Percentiles rank a stretch among this genome's conserved stretches.
These are phyloP conservation scores for Cylindrodendrum hubeiense DNA, from an alignment of 2,329 filamentous ascomycete genomes.

Conservation along the genomic window DNA sequence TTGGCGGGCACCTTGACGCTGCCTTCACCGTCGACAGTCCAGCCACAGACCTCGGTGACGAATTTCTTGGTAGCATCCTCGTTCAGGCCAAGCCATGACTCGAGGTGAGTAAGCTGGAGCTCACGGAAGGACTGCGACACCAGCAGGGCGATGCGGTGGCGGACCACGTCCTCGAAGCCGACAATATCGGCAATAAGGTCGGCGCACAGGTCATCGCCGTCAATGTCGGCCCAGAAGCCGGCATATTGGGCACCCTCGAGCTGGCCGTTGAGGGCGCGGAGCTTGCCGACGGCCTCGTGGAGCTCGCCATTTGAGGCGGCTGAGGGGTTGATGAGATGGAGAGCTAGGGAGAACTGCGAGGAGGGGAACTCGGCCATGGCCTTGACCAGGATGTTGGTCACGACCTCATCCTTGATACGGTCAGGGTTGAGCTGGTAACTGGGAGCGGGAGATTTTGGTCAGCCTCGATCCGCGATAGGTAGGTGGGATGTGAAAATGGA, in stretches of 20 bases:
- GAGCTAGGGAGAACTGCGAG: constrained; percentile 92
- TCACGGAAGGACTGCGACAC: constrained; percentile 85
- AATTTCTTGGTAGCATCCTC: constrained; percentile 80
- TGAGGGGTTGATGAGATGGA: constrained; percentile 92
- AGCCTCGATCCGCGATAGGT: constrained; percentile 27
- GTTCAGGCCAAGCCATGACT: constrained; percentile 81
- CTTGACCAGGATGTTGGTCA: constrained; percentile 99
- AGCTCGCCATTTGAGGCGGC: constrained; percentile 76
- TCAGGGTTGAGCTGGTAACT: constrained; percentile 99
- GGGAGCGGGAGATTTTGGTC: constrained; percentile 32
- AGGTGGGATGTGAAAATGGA: not conserved
- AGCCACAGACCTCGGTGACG: constrained; percentile 86
- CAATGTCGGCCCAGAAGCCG: constrained; percentile 92
- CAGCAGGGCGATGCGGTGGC: constrained; percentile 88
- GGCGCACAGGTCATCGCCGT: constrained; percentile 94
- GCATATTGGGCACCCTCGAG: constrained; percentile 92
- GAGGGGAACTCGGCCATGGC: constrained; percentile 96
- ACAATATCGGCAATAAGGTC: constrained; percentile 94
- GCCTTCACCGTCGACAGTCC: constrained; percentile 78
- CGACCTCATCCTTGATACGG: constrained; percentile 94
- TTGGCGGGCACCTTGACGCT: constrained; percentile 86
- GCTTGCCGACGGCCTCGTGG: constrained; percentile 90
- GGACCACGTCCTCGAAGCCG: constrained; percentile 95
- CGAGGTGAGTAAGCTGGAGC: constrained; percentile 75
- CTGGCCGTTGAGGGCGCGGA: constrained; percentile 84